These are phyloP conservation scores for Pichia norvegensis DNA, from an alignment of 1,139 yeast species.

Conservation along the genomic window DNA sequence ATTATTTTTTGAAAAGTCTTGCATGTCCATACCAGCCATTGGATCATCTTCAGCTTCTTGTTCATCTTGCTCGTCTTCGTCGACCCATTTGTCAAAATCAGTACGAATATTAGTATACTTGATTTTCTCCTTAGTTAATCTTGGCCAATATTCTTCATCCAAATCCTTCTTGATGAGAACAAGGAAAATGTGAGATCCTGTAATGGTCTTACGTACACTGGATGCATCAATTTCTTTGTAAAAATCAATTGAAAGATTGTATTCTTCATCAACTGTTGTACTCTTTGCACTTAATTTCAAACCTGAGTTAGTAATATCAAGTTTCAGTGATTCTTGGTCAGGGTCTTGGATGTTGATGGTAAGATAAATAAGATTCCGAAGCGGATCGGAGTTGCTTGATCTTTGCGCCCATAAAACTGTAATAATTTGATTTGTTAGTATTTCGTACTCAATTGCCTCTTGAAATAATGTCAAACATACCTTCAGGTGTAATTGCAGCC, in stretches of 20 bases:
- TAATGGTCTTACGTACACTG: conserved; percentile 48
- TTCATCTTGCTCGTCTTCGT: conserved; percentile 87
- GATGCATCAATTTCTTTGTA: conserved; percentile 65
- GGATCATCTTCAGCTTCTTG: conserved; percentile 34
- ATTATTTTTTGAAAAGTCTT: conserved; percentile 15
- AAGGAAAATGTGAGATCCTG: conserved; percentile 69
- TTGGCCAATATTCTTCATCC: conserved; percentile 79
- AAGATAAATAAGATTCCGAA: conserved; percentile 67
- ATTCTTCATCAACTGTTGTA: conserved; percentile 43
- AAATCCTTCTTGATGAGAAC: conserved; percentile 62
- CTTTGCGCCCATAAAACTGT: conserved; percentile 93
- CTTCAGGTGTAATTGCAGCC: conserved; percentile 31
- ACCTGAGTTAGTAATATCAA: conserved; percentile 49
- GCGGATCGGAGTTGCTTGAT: conserved; percentile 60
- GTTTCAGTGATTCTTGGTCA: conserved; percentile 30
- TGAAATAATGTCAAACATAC: conserved; percentile 22
- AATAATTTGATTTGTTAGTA: conserved; percentile 7
- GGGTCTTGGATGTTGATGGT: conserved; percentile 74
- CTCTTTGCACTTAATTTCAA: conserved; percentile 49
- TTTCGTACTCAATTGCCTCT: not conserved
- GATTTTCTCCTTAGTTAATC: conserved; percentile 69
- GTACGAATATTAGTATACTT: conserved; percentile 75
- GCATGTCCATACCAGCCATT: conserved; percentile 29
- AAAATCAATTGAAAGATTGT: conserved; percentile 61
- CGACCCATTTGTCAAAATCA: conserved; percentile 96